These are phyloP conservation scores for Zhuliangozyma blackwelliae DNA, from an alignment of 1,139 yeast species.

Conservation along the genomic window DNA sequence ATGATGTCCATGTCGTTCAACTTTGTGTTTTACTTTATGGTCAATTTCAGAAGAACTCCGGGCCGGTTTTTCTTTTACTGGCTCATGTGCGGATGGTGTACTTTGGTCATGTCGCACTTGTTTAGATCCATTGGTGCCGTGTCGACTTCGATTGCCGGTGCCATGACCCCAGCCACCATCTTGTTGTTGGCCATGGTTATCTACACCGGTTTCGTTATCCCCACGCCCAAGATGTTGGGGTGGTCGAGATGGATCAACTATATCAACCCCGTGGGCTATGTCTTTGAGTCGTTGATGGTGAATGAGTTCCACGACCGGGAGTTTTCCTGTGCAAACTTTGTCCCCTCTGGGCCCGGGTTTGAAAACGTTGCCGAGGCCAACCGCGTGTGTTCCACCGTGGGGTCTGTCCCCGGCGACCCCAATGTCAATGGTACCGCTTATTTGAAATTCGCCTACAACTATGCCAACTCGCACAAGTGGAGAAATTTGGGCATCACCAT, in stretches of 20 bases:
- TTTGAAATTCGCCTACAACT: slow-evolving; percentile 42
- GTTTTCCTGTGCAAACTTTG: slow-evolving; percentile 43
- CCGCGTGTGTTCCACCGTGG: slow-evolving; percentile 60
- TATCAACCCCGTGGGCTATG: slow-evolving; percentile 53
- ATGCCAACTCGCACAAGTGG: slow-evolving; percentile 67
- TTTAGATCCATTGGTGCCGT: slow-evolving; percentile 58
- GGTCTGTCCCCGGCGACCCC: slow-evolving; percentile 54
- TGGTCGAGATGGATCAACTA: slow-evolving; percentile 62
- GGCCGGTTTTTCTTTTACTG: slow-evolving; percentile 57
- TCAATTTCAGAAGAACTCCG: slow-evolving; percentile 48
- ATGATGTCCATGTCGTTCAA: slow-evolving; percentile 40
- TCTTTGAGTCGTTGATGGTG: slow-evolving; percentile 50
- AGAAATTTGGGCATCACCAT: slow-evolving; percentile 74
- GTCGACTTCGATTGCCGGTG: slow-evolving; percentile 50
- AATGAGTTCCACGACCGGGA: slow-evolving; percentile 49
- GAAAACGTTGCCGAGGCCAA: slow-evolving; percentile 22
- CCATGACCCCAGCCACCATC: slow-evolving; percentile 59
- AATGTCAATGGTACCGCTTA: slow-evolving; percentile 59
- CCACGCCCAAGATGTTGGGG: slow-evolving; percentile 53
- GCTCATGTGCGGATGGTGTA: slow-evolving; percentile 36
- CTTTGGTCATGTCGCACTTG: slow-evolving; percentile 51
- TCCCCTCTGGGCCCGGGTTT: slow-evolving; percentile 44
- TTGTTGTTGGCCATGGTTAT: slow-evolving; percentile 48
- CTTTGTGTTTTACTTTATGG: slow-evolving; percentile 53
- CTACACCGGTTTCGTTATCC: slow-evolving; percentile 57